Conservation (phyloP, 495 filamentous ascomycete species). For the Tetracladium marchalianum region DNA sequence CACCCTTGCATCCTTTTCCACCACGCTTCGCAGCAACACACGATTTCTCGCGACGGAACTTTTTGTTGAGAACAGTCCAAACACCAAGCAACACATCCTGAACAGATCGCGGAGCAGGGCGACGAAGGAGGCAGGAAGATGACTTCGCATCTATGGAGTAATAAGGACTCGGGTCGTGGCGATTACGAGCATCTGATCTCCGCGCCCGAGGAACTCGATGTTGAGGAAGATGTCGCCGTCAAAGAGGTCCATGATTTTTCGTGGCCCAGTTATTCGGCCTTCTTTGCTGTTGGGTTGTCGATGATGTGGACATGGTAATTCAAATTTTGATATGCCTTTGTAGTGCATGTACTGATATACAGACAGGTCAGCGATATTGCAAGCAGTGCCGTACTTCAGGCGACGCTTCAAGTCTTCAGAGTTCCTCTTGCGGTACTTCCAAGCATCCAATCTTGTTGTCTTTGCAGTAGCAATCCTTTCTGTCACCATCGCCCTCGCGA, state of each 20-base stretch:
- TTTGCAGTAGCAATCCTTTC: conserved; percentile 70
- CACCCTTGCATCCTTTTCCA: too few relatives aligned
- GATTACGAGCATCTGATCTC: too few relatives aligned
- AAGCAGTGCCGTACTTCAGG: conserved; percentile 83
- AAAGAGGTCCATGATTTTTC: conserved; percentile 33
- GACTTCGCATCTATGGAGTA: too few relatives aligned
- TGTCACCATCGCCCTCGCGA: conserved; percentile 59
- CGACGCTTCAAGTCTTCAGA: conserved; percentile 59
- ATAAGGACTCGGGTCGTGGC: too few relatives aligned
- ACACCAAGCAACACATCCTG: too few relatives aligned
- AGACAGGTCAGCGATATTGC: conserved; percentile 91
- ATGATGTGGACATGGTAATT: conserved; percentile 93
- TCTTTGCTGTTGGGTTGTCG: conserved; percentile 69
- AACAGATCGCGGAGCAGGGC: too few relatives aligned
- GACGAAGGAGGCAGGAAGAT: too few relatives aligned
- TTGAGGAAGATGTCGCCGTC: too few relatives aligned
- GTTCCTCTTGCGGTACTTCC: conserved; percentile 68
- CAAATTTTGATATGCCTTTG: background rate
- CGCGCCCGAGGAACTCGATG: too few relatives aligned
- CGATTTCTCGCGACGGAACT: too few relatives aligned
- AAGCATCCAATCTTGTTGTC: conserved; percentile 71
- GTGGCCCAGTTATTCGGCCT: conserved; percentile 69
- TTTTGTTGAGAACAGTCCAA: too few relatives aligned
- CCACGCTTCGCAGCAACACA: too few relatives aligned
- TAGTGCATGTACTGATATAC: conserved; percentile 4